Conservation (phyloP, 106 monocot species). For the Alisma plantagoaquatica region DNA sequence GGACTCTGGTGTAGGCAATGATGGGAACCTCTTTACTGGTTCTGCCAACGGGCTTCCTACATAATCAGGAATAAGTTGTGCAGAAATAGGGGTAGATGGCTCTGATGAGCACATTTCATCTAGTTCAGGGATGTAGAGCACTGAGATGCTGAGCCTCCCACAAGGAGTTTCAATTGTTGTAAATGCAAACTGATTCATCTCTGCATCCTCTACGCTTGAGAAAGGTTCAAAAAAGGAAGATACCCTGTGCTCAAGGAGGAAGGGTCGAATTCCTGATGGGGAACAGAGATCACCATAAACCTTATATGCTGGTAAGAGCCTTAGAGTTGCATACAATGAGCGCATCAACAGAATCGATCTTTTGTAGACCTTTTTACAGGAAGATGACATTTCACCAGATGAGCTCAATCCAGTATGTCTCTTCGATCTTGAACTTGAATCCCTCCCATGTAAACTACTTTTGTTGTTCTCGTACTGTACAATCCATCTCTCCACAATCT, state of each 20-base stretch:
- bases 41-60: slow-evolving; percentile 79
- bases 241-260: slow-evolving; percentile 68
- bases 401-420: slow-evolving; percentile 18
- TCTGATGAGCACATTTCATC: slow-evolving; percentile 46
- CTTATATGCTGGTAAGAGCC: slow-evolving; percentile 76
- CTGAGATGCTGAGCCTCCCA: slow-evolving; percentile 51
- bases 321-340: slow-evolving; percentile 56
- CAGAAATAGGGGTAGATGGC: slow-evolving; percentile 32
- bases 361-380: slow-evolving; percentile 39
- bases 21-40: slow-evolving; percentile 53
- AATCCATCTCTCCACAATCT: slow-evolving; percentile 24
- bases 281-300: slow-evolving; percentile 58
- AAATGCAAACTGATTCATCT: slow-evolving; percentile 56
- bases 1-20: slow-evolving; percentile 25
- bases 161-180: slow-evolving; percentile 60
- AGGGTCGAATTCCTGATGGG: slow-evolving; percentile 33
- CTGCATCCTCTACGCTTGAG: slow-evolving; percentile 50
- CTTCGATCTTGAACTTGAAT: slow-evolving; percentile 9
- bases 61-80: slow-evolving; percentile 76
- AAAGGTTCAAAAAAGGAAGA: slow-evolving; percentile 67
- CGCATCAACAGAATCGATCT: slow-evolving; percentile 55
- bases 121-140: slow-evolving; percentile 43
- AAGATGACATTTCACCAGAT: slow-evolving; percentile 21
- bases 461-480: slow-evolving; percentile 22
- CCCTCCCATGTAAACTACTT: not conserved